These are phyloP conservation scores for Podaxis sp. DNA, from an alignment of 768 basidiomycete genomes.

Conservation along the genomic window DNA sequence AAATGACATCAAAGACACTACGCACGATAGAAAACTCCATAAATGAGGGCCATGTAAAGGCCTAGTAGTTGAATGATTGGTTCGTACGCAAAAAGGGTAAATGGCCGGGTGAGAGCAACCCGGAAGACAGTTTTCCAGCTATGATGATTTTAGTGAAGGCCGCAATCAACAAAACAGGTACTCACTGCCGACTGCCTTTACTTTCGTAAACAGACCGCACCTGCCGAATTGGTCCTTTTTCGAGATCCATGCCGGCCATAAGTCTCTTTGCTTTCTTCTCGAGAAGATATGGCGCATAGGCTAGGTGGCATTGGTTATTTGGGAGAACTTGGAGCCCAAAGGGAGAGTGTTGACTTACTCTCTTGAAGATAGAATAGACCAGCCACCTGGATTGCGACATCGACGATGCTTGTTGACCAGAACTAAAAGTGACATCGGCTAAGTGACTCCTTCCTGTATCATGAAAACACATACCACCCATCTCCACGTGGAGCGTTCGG, in stretches of 20 bases:
- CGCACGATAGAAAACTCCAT: constrained; percentile 57
- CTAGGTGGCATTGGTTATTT: constrained; percentile 28
- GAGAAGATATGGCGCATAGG: constrained; percentile 38
- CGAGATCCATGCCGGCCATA: constrained; percentile 38
- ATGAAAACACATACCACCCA: constrained; percentile 50
- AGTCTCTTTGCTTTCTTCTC: constrained; percentile 49
- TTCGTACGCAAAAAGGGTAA: constrained; percentile 54
- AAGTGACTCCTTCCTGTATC: neutral
- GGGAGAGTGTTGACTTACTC: constrained; percentile 35
- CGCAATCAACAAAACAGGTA: neutral
- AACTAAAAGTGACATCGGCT: constrained; percentile 34
- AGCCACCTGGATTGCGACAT: constrained; percentile 46
- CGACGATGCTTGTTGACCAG: constrained; percentile 61
- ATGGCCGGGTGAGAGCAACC: constrained; percentile 61
- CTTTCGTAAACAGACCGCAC: constrained; percentile 48
- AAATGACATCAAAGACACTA: neutral
- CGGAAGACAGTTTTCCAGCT: constrained; percentile 52
- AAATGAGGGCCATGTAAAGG: constrained; percentile 66
- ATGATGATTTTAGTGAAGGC: neutral
- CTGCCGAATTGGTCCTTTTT: constrained; percentile 33
- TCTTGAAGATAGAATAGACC: constrained; percentile 59
- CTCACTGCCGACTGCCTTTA: constrained; percentile 39
- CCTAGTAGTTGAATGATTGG: constrained; percentile 67
- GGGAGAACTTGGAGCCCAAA: constrained; percentile 6
- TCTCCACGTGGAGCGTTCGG: constrained; percentile 60